Evolutionary conservation across 2,329 filamentous ascomycete species (phyloP), one percentile per base, ranked within the genome.

Genomic region (Pseudogymnoascus sp.): DNA sequence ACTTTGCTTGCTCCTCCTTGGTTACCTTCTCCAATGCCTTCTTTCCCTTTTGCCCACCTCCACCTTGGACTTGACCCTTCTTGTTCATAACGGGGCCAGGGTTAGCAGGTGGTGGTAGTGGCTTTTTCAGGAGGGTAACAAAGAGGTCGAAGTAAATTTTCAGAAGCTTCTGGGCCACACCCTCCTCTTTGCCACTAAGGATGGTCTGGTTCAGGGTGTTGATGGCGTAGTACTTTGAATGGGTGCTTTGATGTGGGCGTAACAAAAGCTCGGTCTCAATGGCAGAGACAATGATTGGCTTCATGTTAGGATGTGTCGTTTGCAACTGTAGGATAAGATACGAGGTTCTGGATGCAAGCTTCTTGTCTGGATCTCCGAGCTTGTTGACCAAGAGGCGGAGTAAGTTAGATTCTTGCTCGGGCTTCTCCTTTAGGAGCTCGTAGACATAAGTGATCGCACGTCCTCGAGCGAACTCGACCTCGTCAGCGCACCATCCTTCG

Each of bases 151-250:
- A 99, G 78, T 97, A 99, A 50, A 97, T 93, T 62, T 90, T 86
- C 40, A 99, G 80, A 13, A 99, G 81, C 62, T 88, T 85, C 71
- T 89, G 87, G 7, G 93, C 93, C 17, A 96, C 83, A 17, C 85
- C 82, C 40, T 92, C 88, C 72, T 97, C 93, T 70, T 89, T 95
- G 63, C 78, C 84, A 74, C 90, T 96, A 60, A 99, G 77, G 60
- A 97, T 93, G 0, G 93, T 97, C 77, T 99, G 96, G 74, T 99
- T 99, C 60, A 99, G 81, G 0, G 95, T 97, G 74, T 97, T 97
- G 74, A 96, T 87, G 35, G 91, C 93, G 75, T 96, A 97, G 77
- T 99, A 99, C 73, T 91, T 96, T 42, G 93, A 91, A 69, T 96
- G 90, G 36, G 88, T 81, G 71, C 86, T 93, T 75, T 97, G 95